Evolutionary conservation across 352 stramenopile genomes (phyloP), one percentile per base, ranked within the genome.

Genomic region (Halophytophthora batemanensis): DNA sequence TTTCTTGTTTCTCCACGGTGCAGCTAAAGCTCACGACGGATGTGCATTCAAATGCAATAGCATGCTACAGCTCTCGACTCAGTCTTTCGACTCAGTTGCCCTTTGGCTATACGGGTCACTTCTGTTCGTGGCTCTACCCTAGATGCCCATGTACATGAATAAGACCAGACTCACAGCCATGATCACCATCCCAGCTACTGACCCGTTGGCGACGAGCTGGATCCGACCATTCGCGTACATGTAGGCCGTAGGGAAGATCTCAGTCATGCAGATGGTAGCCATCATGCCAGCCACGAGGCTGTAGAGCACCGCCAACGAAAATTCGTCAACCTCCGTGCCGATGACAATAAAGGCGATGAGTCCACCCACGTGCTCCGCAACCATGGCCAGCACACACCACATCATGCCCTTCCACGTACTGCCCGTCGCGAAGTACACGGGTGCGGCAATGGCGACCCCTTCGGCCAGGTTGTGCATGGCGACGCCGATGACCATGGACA

Each of bases 381-480:
- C 90, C 75, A n/a, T 48, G 74, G 96, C 42, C 94, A 71, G 14
- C 66, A 75, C 7, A 21, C 89, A 96, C 92, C 92, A 98, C 59
- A 94, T 77, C 64, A 99, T 98, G 3, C 90, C 96, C 37, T 96
- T 96, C 62, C 79, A 87, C n/a, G 93, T 81, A 49, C 87, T 96
- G 6, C 93, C 93, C 6, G 96, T 98, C 2, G 95, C 93, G 52
- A 98, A 98, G 66, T 98, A 99, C 23, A 99, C 96, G 2, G 96
- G 95, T 11, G 98, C 82, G 13, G 95, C 90, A 13, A 98, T 88
- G 42, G 91, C 97, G 28, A 98, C 71, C 0, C 96, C 96, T 51
- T 99, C 96, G 2, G 96, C 95, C 48, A 99, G 96, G 59, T 99
- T 99, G 70, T 98, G 95, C 28, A 98, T 90, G 0, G 76, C 91